Conservation (phyloP, 305 asterid genomes). For the Fraxinus sp. region DNA sequence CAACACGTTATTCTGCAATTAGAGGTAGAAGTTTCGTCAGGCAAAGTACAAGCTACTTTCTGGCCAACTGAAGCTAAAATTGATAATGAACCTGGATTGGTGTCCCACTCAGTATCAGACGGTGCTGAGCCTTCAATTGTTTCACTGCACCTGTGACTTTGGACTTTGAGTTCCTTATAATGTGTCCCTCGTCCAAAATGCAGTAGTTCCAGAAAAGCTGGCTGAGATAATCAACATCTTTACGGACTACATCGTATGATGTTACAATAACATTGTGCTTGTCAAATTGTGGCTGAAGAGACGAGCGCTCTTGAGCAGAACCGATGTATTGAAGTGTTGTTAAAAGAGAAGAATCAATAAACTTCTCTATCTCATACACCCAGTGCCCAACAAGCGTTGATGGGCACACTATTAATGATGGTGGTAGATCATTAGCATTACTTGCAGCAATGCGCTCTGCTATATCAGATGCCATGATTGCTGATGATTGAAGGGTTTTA, state of each 20-base stretch:
- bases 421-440: conserved; percentile 54
- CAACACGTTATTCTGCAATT: conserved; percentile 94
- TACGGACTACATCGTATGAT: conserved; percentile 93
- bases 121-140: conserved; percentile 92
- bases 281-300: conserved; percentile 64
- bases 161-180: conserved; percentile 88
- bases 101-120: conserved; percentile 96
- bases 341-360: conserved; percentile 84
- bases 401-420: conserved; percentile 87
- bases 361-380: conserved; percentile 98
- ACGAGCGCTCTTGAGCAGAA: conserved; percentile 81
- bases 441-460: conserved; percentile 73
- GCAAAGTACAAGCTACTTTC: conserved; percentile 23
- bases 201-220: conserved; percentile 87
- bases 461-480: conserved; percentile 89
- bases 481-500: conserved; percentile 96
- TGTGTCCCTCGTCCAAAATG: conserved; percentile 95
- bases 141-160: conserved; percentile 95
- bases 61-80: conserved; percentile 24
- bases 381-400: conserved; percentile 98
- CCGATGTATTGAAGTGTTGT: conserved; percentile 93
- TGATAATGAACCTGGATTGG: conserved; percentile 81
- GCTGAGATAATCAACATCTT: conserved; percentile 77
- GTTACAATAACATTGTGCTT: conserved; percentile 81
- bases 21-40: conserved; percentile 29